Conservation (phyloP, 495 filamentous ascomycete species). For the Physcia stellaris region DNA sequence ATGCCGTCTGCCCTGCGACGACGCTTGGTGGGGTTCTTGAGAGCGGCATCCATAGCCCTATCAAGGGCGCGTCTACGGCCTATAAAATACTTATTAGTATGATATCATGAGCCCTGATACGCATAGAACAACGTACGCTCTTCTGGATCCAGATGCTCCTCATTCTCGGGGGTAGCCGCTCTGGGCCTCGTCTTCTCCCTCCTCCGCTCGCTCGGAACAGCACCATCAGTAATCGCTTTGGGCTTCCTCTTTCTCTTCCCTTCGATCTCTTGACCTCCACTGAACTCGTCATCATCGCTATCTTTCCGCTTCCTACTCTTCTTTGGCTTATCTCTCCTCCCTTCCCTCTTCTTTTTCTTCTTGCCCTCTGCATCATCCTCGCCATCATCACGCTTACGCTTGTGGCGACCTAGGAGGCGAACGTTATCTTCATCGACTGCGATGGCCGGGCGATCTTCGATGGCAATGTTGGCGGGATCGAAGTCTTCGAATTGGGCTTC, state of each 20-base stretch:
- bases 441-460: conserved; percentile 62
- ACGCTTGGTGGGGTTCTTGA: conserved; percentile 69
- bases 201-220: conserved; percentile 31
- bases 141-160: conserved; percentile 45
- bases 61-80: conserved; percentile 69
- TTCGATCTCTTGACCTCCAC: conserved; percentile 42
- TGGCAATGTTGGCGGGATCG: conserved; percentile 59
- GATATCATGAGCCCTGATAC: not conserved
- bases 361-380: conserved; percentile 37
- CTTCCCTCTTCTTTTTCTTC: conserved; percentile 61
- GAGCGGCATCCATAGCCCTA: conserved; percentile 69
- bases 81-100: conserved; percentile 40
- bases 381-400: conserved; percentile 61
- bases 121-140: conserved; percentile 26
- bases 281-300: conserved; percentile 38
- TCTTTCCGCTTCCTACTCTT: conserved; percentile 50
- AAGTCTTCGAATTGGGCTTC: conserved; percentile 89
- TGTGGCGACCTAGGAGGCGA: conserved; percentile 57
- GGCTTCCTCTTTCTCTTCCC: conserved; percentile 36
- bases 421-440: conserved; percentile 83
- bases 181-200: conserved; percentile 28
- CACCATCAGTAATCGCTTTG: conserved; percentile 26
- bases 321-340: conserved; percentile 53
- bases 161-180: conserved; percentile 42
- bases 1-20: conserved; percentile 80